phyloP scores from a whole-genome alignment of 108 stramenopile genomes.

The Chaetoceros muelleri region DNA sequence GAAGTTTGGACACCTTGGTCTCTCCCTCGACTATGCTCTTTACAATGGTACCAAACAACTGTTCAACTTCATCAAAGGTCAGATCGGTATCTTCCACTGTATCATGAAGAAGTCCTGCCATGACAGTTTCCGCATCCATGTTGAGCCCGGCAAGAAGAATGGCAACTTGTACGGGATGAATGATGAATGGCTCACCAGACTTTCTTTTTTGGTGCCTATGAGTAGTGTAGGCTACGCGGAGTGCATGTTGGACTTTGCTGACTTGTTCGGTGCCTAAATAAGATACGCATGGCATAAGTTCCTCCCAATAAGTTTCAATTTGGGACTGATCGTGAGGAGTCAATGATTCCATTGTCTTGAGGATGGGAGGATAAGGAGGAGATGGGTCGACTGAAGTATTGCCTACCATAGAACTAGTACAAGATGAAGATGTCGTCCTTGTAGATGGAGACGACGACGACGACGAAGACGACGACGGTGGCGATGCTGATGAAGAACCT shows the following conservation, averaged over 20 bases:
- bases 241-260: conserved; percentile 54
- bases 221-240: conserved; percentile 73
- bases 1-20: conserved; percentile 90
- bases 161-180: conserved; percentile 90
- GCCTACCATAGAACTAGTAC: too few species aligned
- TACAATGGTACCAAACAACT: conserved; percentile 80
- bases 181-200: conserved; percentile 88
- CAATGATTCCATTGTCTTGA: conserved; percentile 52
- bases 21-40: conserved; percentile 91
- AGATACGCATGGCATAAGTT: conserved; percentile 45
- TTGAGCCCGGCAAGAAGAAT: conserved; percentile 73
- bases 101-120: conserved; percentile 93
- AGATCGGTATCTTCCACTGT: conserved; percentile 95
- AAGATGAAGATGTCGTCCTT: conserved; percentile 19
- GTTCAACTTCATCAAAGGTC: conserved; percentile 86
- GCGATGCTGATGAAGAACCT: too few species aligned
- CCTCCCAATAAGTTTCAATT: conserved; percentile 70
- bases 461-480: too few species aligned
- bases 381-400: not conserved
- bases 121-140: conserved; percentile 88
- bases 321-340: conserved; percentile 39
- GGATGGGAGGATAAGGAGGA: too few species aligned
- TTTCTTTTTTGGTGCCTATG: conserved; percentile 87
- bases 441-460: conserved; percentile 15
- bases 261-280: conserved; percentile 48